Conservation (phyloP, 225 moss, liverwort and hornwort species). For the Physcomitrium patens region DNA sequence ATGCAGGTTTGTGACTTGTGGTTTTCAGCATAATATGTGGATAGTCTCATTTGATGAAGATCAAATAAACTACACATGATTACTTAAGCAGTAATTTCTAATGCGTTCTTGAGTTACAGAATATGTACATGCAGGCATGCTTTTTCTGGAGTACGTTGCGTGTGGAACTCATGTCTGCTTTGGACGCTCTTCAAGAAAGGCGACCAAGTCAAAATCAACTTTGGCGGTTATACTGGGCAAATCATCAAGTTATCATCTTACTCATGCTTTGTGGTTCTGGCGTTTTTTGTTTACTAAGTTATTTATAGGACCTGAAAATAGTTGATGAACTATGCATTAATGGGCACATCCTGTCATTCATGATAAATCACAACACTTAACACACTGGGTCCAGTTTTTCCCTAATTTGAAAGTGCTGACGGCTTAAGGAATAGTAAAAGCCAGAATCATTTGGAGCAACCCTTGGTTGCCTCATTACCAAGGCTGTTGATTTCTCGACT, state of each 20-base stretch:
- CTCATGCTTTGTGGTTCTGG: constrained; percentile 17
- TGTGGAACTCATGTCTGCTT: constrained; percentile 78
- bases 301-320: constrained; percentile 12
- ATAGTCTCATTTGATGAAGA: constrained; percentile 15
- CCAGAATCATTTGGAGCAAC: constrained; percentile 6
- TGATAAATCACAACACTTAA: background rate
- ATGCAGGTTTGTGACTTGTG: constrained; percentile 70
- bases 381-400: constrained; percentile 13
- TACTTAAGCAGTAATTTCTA: constrained; percentile 3
- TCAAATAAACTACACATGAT: constrained; percentile 14
- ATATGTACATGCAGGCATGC: constrained; percentile 77
- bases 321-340: background rate
- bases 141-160: constrained; percentile 87
- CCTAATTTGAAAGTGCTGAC: constrained; percentile 6
- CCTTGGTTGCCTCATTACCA: constrained; percentile 12
- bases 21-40: background rate
- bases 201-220: constrained; percentile 91
- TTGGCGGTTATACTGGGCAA: constrained; percentile 99
- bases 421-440: background rate
- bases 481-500: constrained; percentile 5
- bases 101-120: constrained; percentile 42
- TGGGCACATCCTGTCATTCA: background rate
- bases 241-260: constrained; percentile 74
- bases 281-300: constrained; percentile 19
- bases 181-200: constrained; percentile 79